phyloP scores from a whole-genome alignment of 139 green algal genomes.

The Chlorella sp. region DNA sequence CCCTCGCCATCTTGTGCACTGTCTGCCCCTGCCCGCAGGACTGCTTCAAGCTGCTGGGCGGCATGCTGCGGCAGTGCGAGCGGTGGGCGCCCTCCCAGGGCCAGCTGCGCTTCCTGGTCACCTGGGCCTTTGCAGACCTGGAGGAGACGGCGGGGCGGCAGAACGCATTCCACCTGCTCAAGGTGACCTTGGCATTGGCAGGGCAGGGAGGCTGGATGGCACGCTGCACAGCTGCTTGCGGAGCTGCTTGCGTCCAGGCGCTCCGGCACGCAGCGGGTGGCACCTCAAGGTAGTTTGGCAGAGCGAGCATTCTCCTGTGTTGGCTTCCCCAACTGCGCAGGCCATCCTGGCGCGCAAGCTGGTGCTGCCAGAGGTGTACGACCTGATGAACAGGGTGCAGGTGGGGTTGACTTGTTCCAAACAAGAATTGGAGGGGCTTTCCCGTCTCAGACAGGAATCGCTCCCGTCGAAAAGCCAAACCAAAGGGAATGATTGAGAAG shows the following conservation, averaged over 20 bases:
- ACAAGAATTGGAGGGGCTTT: no score
- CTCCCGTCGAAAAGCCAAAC: no score
- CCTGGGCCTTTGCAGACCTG: constrained; percentile 83
- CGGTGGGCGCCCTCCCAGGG: constrained; percentile 65
- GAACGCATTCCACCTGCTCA: constrained; percentile 79
- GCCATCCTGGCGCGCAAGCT: constrained; percentile 81
- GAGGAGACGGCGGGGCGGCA: constrained; percentile 56
- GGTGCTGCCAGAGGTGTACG: constrained; percentile 93
- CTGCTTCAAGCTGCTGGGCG: constrained; percentile 80
- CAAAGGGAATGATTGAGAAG: no score
- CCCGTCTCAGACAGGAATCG: no score
- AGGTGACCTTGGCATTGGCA: not conserved
- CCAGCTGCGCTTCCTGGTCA: constrained; percentile 83
- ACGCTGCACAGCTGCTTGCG: no score
- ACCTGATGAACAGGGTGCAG: constrained; percentile 88
- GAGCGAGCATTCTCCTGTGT: not conserved
- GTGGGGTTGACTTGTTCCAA: constrained; percentile 14
- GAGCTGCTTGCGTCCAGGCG: no score
- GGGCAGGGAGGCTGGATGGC: not conserved
- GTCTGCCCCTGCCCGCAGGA: no score
- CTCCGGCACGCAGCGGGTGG: no score
- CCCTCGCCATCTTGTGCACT: no score
- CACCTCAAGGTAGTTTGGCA: no score
- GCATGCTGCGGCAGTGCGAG: constrained; percentile 72
- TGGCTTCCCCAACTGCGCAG: constrained; percentile 31